Evolutionary conservation across 2,329 filamentous ascomycete genomes (phyloP), one percentile per base, ranked within the genome.

Genomic region (Colletotrichum musicola): DNA sequence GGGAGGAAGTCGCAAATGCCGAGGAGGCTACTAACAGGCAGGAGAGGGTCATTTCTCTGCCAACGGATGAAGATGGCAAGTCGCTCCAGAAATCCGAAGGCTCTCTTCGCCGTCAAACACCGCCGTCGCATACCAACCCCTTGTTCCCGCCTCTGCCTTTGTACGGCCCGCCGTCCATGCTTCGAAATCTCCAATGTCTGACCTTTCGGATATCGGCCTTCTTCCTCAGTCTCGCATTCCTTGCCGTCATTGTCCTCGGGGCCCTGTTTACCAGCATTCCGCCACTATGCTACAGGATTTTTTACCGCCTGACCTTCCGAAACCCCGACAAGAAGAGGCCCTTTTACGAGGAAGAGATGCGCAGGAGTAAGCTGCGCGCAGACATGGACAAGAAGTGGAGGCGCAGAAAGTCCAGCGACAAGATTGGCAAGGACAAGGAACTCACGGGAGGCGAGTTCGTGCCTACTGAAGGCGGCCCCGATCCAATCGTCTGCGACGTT

Each of bases 91-190:
- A 82, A 62, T 81, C 84, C 4, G 84, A 83, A 25, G 82, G 79
- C 13, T 83, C 84, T 16, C 72, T 88, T 18, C 78, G 80, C 50
- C 80, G 77, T 66, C 76, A 84, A 14, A 85, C 85, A 80, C 90
- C 92, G 0, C 89, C 90, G 1, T 90, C 90, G 7, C 86, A 89
- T 71, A 95, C 93, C 2, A 91, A 95, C 72, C 92, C 93, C 3
- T 82, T 97, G 5, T 98, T 98, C 72, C 94, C 94, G 6, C 93
- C 93, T 2, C 79, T 97, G 9, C 94, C 94, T 0, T 82, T 93
- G 1, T 97, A 97, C 74, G 93, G 93, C 0, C 91, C 93, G 0
- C 90, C 94, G 0, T 90, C 92, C 0, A 59, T 87, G 0, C 66
- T 91, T n/a, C 86, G 90, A 55, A 84, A 88, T 38, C 38, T 94